Percentiles rank a stretch among this genome's conserved stretches.
These are phyloP conservation scores for Pseudocercospora vitis DNA, from an alignment of 2,329 filamentous ascomycete genomes.

Conservation along the genomic window DNA sequence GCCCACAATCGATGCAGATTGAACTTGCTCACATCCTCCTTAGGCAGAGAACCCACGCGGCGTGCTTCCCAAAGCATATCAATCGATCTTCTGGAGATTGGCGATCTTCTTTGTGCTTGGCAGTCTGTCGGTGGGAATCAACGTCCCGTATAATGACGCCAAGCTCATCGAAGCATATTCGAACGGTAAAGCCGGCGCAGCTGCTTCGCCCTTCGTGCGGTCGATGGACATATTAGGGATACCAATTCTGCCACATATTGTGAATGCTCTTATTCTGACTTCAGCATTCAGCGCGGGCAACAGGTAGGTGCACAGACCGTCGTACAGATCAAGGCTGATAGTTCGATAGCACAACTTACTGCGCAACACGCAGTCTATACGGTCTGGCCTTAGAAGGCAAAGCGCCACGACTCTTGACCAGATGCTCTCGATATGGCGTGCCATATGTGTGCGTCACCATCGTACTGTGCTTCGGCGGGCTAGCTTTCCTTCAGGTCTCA, in stretches of 20 bases:
- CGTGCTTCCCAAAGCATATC: conserved; percentile 70
- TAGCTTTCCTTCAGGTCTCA: conserved; percentile 70
- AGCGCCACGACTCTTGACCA: conserved; percentile 56
- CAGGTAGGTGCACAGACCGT: conserved; percentile 43
- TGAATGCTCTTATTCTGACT: conserved; percentile 68
- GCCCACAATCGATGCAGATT: background rate
- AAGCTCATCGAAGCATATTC: conserved; percentile 61
- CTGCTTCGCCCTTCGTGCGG: conserved; percentile 62
- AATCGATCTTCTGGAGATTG: conserved; percentile 76
- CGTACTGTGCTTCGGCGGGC: conserved; percentile 64
- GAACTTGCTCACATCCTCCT: background rate
- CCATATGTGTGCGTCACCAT: conserved; percentile 70
- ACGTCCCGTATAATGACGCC: conserved; percentile 67
- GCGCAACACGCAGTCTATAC: conserved; percentile 53
- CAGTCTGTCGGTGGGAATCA: conserved; percentile 67
- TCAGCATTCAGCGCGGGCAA: conserved; percentile 62
- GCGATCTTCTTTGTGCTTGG: conserved; percentile 75
- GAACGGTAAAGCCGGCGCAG: conserved; percentile 54
- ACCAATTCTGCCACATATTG: conserved; percentile 64
- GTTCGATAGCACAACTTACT: conserved; percentile 37
- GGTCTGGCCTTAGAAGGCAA: conserved; percentile 62
- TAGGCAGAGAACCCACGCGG: conserved; percentile 67
- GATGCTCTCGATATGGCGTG: conserved; percentile 53
- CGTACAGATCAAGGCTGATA: background rate
- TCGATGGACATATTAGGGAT: conserved; percentile 68